Evolutionary conservation across 2,329 filamentous ascomycete species (phyloP).

Genomic region (Botrytis deweyae): DNA sequence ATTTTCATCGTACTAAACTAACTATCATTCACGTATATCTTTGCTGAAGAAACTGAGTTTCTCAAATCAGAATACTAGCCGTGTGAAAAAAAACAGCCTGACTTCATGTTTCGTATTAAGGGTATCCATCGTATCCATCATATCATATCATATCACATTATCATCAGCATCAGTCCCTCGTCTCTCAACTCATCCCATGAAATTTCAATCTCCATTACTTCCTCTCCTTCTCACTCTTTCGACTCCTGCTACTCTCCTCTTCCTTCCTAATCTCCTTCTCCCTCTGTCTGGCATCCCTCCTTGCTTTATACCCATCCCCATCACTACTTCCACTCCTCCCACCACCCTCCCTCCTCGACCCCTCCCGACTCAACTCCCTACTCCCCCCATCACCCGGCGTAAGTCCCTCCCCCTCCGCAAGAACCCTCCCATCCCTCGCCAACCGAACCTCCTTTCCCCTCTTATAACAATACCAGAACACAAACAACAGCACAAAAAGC

Average conservation of each 20-base stretch:
- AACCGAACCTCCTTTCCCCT: conserved; percentile 83
- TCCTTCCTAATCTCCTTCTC: conserved; percentile 18
- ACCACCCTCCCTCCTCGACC: neutral
- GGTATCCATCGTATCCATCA: neutral
- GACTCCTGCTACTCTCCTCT: conserved; percentile 6
- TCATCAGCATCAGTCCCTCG: neutral
- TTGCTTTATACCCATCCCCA: conserved; percentile 21
- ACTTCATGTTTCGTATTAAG: neutral
- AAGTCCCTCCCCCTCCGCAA: conserved; percentile 13
- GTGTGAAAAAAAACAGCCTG: neutral
- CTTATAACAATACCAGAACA: conserved; percentile 98
- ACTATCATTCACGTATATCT: neutral
- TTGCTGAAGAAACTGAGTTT: neutral
- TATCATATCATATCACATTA: conserved; percentile 10
- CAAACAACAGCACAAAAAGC: conserved; percentile 79
- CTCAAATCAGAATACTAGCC: neutral
- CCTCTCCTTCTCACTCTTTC: conserved; percentile 6
- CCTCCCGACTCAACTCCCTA: neutral
- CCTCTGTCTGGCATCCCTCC: conserved; percentile 15
- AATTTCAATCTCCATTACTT: neutral
- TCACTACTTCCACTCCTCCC: neutral
- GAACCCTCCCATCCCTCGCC: conserved; percentile 29
- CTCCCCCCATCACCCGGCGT: conserved; percentile 27
- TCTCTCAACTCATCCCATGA: no score
- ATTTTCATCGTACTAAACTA: neutral